Base-by-base conservation (phyloP, 192 early-diverging fungal species). In the Backusella westeae region DNA sequence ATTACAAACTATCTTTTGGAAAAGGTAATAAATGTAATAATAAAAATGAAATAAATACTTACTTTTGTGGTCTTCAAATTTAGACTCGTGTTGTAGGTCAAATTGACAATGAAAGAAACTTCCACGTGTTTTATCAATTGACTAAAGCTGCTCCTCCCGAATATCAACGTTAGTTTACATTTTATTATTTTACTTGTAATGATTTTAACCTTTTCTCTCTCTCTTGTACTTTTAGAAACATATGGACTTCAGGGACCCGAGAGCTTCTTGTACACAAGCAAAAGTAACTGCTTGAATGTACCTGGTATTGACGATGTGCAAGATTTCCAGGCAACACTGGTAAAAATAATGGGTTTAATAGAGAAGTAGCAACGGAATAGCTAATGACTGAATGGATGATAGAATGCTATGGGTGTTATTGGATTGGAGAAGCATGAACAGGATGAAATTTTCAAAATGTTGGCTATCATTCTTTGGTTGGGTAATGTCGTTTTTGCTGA, bases 1-100 rank as follows among this genome's bases (percentile, higher is more conserved):
- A 98, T 99, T 75, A 97, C 96, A 69, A 99, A 99, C 85, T 99
- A 98, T 79, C 84, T 99, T 74, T 87, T 99, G 12, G 97, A 99
- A 82, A 98, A 98, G 91, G 92, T 92, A 78, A 63, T 49, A 53
- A 26, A 3, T 15, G 53, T 66, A 38, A 38, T 21, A 9, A 63
- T 36, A 53, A 69, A 10, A 36, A 63, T 34, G 15, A 36, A 44
- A 63, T 35, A 77, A 29, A 44, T 34, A 34, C 69, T 32, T 70
- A 41, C 17, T 23, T 53, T 32, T 49, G 46, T 49, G 46, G 42
- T 49, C 19, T 79, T 32, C 44, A 29, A 17, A 72, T 66, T 53
- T 82, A 95, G 92, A 93, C 91, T 59, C 94, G 98, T 53, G 96
- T 99, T 14, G 97, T 99, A 38, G 92, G 93, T 19, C 97, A 97